A percentile compares a stretch with the other conserved stretches of the same genome.
Conservation (phyloP, 1,139 yeast genomes). For the Diutina catenulata region DNA sequence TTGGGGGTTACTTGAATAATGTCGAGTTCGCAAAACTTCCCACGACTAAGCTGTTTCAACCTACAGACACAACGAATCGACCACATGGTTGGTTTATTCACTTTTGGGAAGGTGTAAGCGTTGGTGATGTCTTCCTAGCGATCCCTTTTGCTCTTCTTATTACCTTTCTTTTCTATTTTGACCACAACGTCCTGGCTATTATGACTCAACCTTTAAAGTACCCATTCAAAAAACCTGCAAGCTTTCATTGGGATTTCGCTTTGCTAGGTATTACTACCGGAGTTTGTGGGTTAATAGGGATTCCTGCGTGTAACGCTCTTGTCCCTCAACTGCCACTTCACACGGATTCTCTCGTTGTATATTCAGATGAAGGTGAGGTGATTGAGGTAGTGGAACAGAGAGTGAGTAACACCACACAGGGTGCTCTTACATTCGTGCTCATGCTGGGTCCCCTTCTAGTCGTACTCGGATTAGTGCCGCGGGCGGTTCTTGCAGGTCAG, state of each 20-base stretch:
- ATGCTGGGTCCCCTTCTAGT: conserved; percentile 82
- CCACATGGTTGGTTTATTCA: conserved; percentile 65
- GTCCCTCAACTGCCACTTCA: conserved; percentile 97
- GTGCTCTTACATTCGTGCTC: conserved; percentile 69
- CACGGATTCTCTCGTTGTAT: conserved; percentile 64
- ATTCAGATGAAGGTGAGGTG: conserved; percentile 29
- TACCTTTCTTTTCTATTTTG: conserved; percentile 80
- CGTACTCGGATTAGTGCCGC: conserved; percentile 78
- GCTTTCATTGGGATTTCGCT: conserved; percentile 89
- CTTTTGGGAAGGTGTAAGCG: conserved; percentile 59
- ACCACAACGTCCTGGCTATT: conserved; percentile 86
- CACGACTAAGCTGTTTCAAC: conserved; percentile 61
- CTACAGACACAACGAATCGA: conserved; percentile 39
- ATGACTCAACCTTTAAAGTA: conserved; percentile 81
- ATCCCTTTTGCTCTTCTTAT: conserved; percentile 82
- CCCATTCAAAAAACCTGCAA: conserved; percentile 74
- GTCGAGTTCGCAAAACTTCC: conserved; percentile 51
- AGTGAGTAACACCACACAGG: conserved; percentile 74
- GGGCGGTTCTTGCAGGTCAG: conserved; percentile 83
- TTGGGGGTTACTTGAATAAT: conserved; percentile 59
- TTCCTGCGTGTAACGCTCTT: conserved; percentile 93
- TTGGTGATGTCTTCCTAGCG: conserved; percentile 74
- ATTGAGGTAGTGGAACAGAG: conserved; percentile 79
- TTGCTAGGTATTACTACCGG: conserved; percentile 82
- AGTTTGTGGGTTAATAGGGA: conserved; percentile 71